Base-by-base conservation (phyloP, 345 rosid species). In the Acer saccharum region DNA sequence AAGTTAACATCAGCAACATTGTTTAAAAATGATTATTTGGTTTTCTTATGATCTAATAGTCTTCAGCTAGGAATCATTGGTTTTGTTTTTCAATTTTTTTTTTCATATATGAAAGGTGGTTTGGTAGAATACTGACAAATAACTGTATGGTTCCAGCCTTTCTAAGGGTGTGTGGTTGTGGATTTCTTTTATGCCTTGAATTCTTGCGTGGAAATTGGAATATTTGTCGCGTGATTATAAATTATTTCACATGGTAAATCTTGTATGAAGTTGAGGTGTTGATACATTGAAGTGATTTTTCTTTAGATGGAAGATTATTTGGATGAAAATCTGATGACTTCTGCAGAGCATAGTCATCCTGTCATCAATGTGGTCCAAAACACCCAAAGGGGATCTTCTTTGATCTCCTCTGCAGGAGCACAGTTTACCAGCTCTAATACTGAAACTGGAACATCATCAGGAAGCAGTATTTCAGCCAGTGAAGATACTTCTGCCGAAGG, bases 241-340 rank as follows among this genome's bases (percentile, higher is more conserved):
- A 35, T 35, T 35, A 35, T 23, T 62, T 41, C 29, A 12, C 35
- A 18, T 68, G 75, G 52, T 55, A 68, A 58, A n/a, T 81, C 61
- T 72, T 58, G 77, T 48, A 76, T 23, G 71, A 74, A 39, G 55
- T 17, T 14, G 55, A 52, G 69, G 32, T 23, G 29, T 48, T 75
- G 54, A 71, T 71, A 39, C 21, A 32, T 48, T 81, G 52, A 58
- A 55, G 43, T 65, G 55, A 20, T 76, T 81, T 79, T 61, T 43
- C 67, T 79, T 68, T 80, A 89, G 92, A 83, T 82, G 84, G 88
- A 84, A 85, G 85, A 81, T 67, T 75, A 73, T 68, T 83, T 80
- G 17, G 79, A 78, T 72, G 84, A 82, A 75, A 60, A 68, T 67
- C 74, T 39, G 71, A 81, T 80, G 63, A 81, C 72, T 76, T 80